Percentiles rank a stretch among this genome's conserved stretches.
These are phyloP conservation scores for Zarea fungicola DNA, from an alignment of 2,329 filamentous ascomycete species.

Conservation along the genomic window DNA sequence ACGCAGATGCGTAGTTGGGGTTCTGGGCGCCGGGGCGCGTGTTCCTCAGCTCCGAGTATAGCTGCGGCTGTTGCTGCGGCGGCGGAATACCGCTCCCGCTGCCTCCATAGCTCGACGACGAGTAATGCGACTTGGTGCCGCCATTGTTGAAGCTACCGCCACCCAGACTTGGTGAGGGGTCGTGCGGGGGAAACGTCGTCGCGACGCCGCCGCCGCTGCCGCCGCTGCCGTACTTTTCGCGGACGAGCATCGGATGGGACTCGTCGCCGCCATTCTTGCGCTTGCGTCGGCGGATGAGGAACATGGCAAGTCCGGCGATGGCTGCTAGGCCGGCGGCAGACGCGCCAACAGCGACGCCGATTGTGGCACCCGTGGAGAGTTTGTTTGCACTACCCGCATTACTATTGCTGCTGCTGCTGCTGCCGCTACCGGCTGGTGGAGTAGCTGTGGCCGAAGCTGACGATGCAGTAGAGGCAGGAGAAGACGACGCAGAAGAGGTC, in stretches of 20 bases:
- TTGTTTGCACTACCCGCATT: no score
- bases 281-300: constrained; percentile 25
- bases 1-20: not conserved
- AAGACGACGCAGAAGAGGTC: constrained; percentile 17
- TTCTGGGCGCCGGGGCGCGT: not conserved
- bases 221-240: constrained; percentile 15
- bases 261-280: constrained; percentile 21
- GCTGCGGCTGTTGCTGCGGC: not conserved
- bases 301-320: constrained; percentile 21
- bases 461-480: constrained; percentile 16
- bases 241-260: constrained; percentile 26
- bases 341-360: constrained; percentile 29
- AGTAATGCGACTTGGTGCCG: constrained; percentile 16
- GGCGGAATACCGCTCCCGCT: no score
- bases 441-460: constrained; percentile 1
- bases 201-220: not conserved
- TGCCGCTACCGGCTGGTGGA: not conserved
- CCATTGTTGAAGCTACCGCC: not conserved
- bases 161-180: constrained; percentile 18
- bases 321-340: constrained; percentile 24
- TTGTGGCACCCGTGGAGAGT: constrained; percentile 26
- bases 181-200: constrained; percentile 18
- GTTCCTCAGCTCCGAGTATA: not conserved
- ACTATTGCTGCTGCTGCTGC: not conserved
- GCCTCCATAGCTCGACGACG: not conserved